Evolutionary conservation across 352 stramenopile species (phyloP).

Genomic region (Phytophthora sp.): DNA sequence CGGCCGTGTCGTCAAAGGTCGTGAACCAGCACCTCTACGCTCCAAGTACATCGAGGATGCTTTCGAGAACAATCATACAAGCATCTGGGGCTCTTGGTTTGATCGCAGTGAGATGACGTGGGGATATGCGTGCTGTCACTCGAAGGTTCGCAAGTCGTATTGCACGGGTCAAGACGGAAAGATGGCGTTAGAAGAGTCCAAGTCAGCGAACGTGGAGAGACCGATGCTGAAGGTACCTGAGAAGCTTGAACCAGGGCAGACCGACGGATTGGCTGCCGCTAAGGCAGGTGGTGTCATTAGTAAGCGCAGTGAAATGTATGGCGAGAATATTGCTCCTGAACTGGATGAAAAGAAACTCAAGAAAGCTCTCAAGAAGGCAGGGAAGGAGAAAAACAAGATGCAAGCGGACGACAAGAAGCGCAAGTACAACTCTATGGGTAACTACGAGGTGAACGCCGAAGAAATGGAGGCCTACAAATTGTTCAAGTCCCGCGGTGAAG

Average conservation of each 20-base stretch:
- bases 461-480: conserved; percentile 97
- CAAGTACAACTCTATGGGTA: conserved; percentile 95
- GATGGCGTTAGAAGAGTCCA: conserved; percentile 85
- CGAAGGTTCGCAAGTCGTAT: conserved; percentile 94
- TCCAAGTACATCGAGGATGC: conserved; percentile 99
- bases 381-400: conserved; percentile 65
- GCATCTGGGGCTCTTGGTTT: conserved; percentile 98
- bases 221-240: conserved; percentile 52
- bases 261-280: conserved; percentile 13
- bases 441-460: conserved; percentile 92
- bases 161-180: conserved; percentile 95
- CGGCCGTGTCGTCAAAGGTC: conserved; percentile 86
- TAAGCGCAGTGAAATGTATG: conserved; percentile 89
- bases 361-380: conserved; percentile 80
- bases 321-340: conserved; percentile 80
- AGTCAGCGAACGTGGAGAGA: conserved; percentile 53
- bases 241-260: conserved; percentile 26
- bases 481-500: conserved; percentile 85
- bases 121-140: conserved; percentile 98
- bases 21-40: conserved; percentile 80
- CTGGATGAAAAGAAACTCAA: conserved; percentile 88
- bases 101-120: conserved; percentile 93
- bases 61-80: conserved; percentile 95
- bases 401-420: conserved; percentile 85
- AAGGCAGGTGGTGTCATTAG: conserved; percentile 41